Evolutionary conservation across 495 filamentous ascomycete species (phyloP).

Genomic region (Penicilliopsis zonata): DNA sequence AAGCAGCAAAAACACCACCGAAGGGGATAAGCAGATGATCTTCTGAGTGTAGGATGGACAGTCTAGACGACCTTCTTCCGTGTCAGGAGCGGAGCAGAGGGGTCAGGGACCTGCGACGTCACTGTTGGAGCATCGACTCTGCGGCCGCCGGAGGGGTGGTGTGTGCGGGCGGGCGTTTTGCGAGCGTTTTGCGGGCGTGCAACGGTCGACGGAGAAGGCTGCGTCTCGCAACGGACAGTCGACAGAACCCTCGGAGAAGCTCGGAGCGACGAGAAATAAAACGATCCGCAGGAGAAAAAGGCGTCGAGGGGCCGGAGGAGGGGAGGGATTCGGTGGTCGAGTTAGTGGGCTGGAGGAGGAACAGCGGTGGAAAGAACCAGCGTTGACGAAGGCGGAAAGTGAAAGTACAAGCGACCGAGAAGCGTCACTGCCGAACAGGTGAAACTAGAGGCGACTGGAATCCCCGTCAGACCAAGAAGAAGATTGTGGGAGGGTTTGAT

Average conservation of each 20-base stretch:
- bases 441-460: no score
- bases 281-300: no score
- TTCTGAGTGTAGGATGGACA: constrained; percentile 8
- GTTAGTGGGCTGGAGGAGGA: no score
- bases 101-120: constrained; percentile 19
- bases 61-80: constrained; percentile 1
- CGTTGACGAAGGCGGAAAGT: no score
- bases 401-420: no score
- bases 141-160: constrained; percentile 3
- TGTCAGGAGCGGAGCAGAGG: background rate
- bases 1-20: constrained; percentile 4
- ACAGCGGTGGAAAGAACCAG: no score
- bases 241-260: background rate
- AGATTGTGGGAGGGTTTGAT: no score
- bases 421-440: no score
- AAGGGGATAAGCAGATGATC: constrained; percentile 8
- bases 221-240: no score
- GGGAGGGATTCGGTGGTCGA: no score
- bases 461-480: no score
- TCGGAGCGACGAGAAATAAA: background rate
- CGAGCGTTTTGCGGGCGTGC: background rate
- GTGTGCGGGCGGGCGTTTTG: constrained; percentile 3
- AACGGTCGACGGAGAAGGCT: background rate
- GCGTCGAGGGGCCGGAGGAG: no score
- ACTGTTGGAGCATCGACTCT: constrained; percentile 22